Evolutionary conservation across 2,329 filamentous ascomycete species (phyloP).

Genomic region (Teratosphaeria gauchensis): DNA sequence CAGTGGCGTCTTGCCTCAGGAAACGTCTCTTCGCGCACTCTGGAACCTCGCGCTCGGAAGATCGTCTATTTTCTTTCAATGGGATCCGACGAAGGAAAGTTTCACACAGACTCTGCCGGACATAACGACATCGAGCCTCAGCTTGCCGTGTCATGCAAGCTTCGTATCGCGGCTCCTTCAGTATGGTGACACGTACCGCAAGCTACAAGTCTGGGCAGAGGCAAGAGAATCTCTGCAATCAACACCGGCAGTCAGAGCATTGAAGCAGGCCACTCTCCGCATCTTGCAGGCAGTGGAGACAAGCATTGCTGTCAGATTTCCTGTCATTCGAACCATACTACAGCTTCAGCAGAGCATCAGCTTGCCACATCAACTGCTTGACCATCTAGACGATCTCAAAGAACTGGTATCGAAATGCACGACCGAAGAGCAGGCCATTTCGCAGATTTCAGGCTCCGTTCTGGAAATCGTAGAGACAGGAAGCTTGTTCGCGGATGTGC

Average conservation of each 20-base stretch:
- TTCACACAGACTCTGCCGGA: conserved; percentile 43
- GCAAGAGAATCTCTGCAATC: neutral
- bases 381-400: conserved; percentile 7
- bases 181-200: conserved; percentile 24
- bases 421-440: conserved; percentile 17
- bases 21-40: conserved; percentile 42
- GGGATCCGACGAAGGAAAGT: conserved; percentile 41
- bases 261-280: conserved; percentile 31
- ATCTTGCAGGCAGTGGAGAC: conserved; percentile 34
- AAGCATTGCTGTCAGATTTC: conserved; percentile 24
- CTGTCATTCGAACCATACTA: conserved; percentile 26
- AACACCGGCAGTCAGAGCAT: conserved; percentile 22
- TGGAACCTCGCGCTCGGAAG: conserved; percentile 60
- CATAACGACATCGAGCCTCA: conserved; percentile 42
- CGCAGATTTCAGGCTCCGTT: conserved; percentile 13
- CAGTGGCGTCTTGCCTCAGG: conserved; percentile 29
- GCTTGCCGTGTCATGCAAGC: conserved; percentile 40
- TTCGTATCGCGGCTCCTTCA: conserved; percentile 38
- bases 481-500: conserved; percentile 5
- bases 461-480: conserved; percentile 7
- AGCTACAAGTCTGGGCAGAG: conserved; percentile 9
- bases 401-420: conserved; percentile 1
- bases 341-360: conserved; percentile 31
- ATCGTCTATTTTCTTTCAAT: conserved; percentile 61
- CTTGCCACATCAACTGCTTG: conserved; percentile 29